Base-by-base conservation (phyloP, 1,139 yeast species). In the Nadsonia starkeyi-henricii region DNA sequence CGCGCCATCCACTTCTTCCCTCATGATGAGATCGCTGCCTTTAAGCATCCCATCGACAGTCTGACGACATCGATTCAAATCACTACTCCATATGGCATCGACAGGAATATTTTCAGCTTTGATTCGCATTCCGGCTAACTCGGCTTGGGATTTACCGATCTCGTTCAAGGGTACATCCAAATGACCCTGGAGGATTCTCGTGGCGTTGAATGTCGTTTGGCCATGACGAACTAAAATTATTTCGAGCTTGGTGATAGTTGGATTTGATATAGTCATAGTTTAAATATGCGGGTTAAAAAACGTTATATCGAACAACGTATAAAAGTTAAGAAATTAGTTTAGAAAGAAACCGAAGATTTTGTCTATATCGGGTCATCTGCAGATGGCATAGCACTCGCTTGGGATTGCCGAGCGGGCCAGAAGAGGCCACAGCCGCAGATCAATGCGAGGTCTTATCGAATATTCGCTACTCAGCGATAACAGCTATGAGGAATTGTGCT, bases 181-280 rank as follows among this genome's bases (percentile, higher is more conserved):
- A 59, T 85, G 94, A 2, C 95, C 95, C 61, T 85, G 95, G 45
- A 85, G 64, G 46, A 81, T 79, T 61, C 78, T 79, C 52, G 72
- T 61, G 20, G 72, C 69, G 60, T 85, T 85, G 61, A 80, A 79
- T 52, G 78, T 79, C 0, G 95, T 85, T 61, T 82, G 91, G 2
- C 94, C 95, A 58, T 85, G 95, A 57, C 95, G 74, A 4, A 85
- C 75, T 2, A 83, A 62, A 55, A 81, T 78, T 1, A 85, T 61
- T 21, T 86, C 68, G 2, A 81, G 64, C 7, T 50, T 50, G 12
- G 28, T 28, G 2, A 41, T 20, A 0, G 33, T 13, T 1, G 45
- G 39, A 7, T 12, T 12, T 8, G 15, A n/a, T 7, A 33, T 33
- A 33, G 39, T 33, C 39, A 33, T 33, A 23, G 5, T 23, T 5